A percentile compares a stretch with the other conserved stretches of the same genome.
These are phyloP conservation scores for Candida schatavii DNA, from an alignment of 805 yeast species.

Conservation along the genomic window DNA sequence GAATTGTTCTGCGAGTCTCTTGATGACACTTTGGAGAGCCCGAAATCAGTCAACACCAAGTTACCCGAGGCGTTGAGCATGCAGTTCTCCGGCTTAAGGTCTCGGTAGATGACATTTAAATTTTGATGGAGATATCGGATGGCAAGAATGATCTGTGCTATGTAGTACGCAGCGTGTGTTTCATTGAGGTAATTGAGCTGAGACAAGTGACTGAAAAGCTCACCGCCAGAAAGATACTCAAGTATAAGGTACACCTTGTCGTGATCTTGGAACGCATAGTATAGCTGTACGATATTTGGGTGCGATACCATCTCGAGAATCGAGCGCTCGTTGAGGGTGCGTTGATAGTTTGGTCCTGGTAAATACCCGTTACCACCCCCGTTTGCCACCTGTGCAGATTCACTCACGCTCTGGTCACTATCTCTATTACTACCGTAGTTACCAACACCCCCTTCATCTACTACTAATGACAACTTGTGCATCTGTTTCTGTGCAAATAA, in stretches of 20 bases:
- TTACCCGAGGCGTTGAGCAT: constrained; percentile 40
- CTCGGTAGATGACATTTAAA: constrained; percentile 41
- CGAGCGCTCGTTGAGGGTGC: constrained; percentile 41
- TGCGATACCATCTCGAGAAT: constrained; percentile 42
- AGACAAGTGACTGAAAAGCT: constrained; percentile 42
- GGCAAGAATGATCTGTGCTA: constrained; percentile 42
- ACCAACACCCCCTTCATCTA: constrained; percentile 20
- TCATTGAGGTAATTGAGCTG: constrained; percentile 25
- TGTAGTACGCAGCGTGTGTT: constrained; percentile 38
- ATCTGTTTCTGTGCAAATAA: constrained; percentile 45
- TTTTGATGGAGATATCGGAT: constrained; percentile 35
- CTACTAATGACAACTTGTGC: constrained; percentile 34
- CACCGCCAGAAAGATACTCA: constrained; percentile 46
- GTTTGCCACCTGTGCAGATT: constrained; percentile 29
- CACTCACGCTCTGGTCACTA: no score
- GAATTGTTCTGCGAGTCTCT: constrained; percentile 20
- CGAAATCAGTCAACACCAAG: constrained; percentile 44
- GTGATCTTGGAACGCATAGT: constrained; percentile 44
- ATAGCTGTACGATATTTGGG: constrained; percentile 43
- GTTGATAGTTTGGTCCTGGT: constrained; percentile 20
- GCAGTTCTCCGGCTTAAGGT: constrained; percentile 45
- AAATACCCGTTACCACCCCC: constrained; percentile 9
- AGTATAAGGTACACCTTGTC: constrained; percentile 42
- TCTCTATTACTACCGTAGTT: no score
- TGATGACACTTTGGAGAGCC: constrained; percentile 37